Percentiles rank a stretch among this genome's conserved stretches.
phyloP scores from a whole-genome alignment of 306 rosid species.

The Benincasa hispida region DNA sequence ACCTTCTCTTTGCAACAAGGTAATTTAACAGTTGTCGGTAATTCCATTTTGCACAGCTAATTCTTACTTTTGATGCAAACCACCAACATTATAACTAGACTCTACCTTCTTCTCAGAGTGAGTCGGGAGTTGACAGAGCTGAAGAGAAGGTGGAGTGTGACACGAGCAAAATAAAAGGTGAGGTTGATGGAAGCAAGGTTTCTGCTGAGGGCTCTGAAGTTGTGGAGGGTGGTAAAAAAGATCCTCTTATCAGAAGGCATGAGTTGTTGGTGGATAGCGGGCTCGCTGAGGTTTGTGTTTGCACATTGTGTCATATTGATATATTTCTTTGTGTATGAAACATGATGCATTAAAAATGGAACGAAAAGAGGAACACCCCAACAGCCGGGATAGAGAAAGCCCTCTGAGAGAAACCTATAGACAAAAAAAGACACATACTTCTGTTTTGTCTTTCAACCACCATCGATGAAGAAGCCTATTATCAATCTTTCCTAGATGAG shows the following conservation, averaged over 20 bases:
- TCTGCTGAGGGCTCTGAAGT: constrained; percentile 24
- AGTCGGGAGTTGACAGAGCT: constrained; percentile 23
- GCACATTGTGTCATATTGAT: background rate
- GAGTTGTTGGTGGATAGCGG: constrained; percentile 89
- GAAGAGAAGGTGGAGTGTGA: constrained; percentile 35
- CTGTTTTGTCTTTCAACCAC: background rate
- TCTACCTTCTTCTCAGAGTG: constrained; percentile 24
- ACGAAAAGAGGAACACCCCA: background rate
- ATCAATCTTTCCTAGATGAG: background rate
- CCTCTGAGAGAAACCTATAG: background rate
- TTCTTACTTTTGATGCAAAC: background rate
- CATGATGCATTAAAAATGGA: background rate
- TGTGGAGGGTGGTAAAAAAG: constrained; percentile 82
- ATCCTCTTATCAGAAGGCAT: constrained; percentile 72
- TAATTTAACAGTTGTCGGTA: constrained; percentile 13
- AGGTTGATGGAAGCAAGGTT: constrained; percentile 22
- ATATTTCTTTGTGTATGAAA: background rate
- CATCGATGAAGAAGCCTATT: background rate
- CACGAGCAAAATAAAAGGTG: constrained; percentile 16
- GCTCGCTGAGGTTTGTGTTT: constrained; percentile 70
- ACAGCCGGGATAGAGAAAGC: background rate
- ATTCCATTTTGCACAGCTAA: background rate
- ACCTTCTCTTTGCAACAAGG: constrained; percentile 72
- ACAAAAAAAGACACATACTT: background rate
- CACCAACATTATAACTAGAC: constrained; percentile 10